Evolutionary conservation across 1,284 basidiomycete genomes (phyloP).

Genomic region (Austroboletus rostrupii): DNA sequence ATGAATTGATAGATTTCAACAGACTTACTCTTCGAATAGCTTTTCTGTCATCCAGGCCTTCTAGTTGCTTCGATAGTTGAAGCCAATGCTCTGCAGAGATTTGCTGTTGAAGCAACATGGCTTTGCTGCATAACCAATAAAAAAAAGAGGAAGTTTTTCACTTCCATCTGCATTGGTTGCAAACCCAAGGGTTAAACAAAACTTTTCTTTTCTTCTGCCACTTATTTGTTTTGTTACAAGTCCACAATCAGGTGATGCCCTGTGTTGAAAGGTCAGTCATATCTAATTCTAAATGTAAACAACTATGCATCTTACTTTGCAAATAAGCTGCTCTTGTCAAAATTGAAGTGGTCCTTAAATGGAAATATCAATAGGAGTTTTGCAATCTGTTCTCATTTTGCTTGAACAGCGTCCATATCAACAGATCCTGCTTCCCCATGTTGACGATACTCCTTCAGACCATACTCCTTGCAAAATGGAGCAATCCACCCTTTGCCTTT

Average conservation of each 20-base stretch:
- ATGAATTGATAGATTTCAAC: background rate
- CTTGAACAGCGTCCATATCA: background rate
- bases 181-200: slow-evolving; percentile 19
- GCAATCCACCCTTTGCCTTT: too few species aligned
- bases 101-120: slow-evolving; percentile 21
- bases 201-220: slow-evolving; percentile 21
- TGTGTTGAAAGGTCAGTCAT: background rate
- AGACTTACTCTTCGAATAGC: slow-evolving; percentile 7
- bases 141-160: slow-evolving; percentile 20
- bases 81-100: slow-evolving; percentile 14
- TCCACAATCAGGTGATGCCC: slow-evolving; percentile 17
- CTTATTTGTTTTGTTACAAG: slow-evolving; percentile 21
- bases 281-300: background rate
- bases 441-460: too few species aligned
- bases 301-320: background rate
- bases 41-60: slow-evolving; percentile 21
- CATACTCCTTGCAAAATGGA: too few species aligned
- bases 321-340: slow-evolving; percentile 8
- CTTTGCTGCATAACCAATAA: slow-evolving; percentile 24
- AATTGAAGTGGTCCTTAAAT: too few species aligned
- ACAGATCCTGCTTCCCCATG: too few species aligned
- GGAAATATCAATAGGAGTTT: background rate
- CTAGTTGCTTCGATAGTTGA: slow-evolving; percentile 27
- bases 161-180: slow-evolving; percentile 22
- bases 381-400: background rate